phyloP scores from a whole-genome alignment of 2,329 filamentous ascomycete species.

The Epichloe uncinata region DNA sequence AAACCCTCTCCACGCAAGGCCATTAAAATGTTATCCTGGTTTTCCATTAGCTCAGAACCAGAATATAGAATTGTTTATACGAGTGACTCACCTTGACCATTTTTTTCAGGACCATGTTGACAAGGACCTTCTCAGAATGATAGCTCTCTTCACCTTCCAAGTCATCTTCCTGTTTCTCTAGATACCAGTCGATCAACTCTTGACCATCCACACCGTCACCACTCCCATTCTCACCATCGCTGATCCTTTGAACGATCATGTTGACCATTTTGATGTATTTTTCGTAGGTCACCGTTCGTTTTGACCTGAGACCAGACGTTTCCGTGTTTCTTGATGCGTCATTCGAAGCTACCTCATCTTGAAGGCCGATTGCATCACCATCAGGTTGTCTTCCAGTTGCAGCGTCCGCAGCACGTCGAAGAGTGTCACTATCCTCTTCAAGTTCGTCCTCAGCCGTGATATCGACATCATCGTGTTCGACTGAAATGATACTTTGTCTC shows the following conservation, averaged over 20 bases:
- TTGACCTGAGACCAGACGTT: constrained; percentile 30
- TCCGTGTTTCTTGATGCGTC: constrained; percentile 11
- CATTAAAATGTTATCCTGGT: constrained; percentile 76
- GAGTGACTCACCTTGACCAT: constrained; percentile 72
- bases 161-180: constrained; percentile 80
- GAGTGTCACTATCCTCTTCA: constrained; percentile 31
- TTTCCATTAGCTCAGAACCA: constrained; percentile 15
- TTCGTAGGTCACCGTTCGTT: constrained; percentile 87
- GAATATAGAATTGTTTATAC: too few species aligned
- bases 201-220: constrained; percentile 81
- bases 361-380: constrained; percentile 28
- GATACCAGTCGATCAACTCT: constrained; percentile 73
- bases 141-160: constrained; percentile 71
- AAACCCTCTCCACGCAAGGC: constrained; percentile 55
- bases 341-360: constrained; percentile 23
- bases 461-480: constrained; percentile 95
- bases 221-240: constrained; percentile 60
- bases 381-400: constrained; percentile 32
- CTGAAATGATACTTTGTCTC: constrained; percentile 88
- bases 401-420: constrained; percentile 26
- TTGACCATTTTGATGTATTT: constrained; percentile 90
- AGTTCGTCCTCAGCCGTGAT: constrained; percentile 62
- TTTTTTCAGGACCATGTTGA: constrained; percentile 77
- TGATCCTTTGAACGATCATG: constrained; percentile 67
- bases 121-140: constrained; percentile 57